Evolutionary conservation across 148 eudicot species (phyloP), one percentile per base, ranked within the genome.

Genomic region (Suaeda aralocaspica): DNA sequence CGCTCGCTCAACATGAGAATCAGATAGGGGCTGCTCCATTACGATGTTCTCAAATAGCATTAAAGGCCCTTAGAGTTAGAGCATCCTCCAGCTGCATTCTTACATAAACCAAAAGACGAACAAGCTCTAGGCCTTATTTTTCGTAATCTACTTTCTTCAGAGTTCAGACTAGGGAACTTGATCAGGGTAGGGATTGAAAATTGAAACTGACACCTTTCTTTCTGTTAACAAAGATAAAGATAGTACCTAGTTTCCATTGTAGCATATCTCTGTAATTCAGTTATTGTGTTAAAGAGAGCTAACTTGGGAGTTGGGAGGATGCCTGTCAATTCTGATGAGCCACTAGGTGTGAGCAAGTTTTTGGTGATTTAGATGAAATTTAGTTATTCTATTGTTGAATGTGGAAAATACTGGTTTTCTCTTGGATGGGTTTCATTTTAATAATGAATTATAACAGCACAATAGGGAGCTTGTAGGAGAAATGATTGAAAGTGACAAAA

Each of bases 301-400:
- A 22, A 1, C 22, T n/a, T 53, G 19, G 28, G 13, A 53, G 28
- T n/a, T 53, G 19, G 28, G 13, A 53, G 28, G 59, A 28, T 56
- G 59, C 33, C 18, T 8, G 59, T 56, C 25, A 56, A 56, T 56
- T 25, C 26, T 56, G 59, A 56, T 56, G 59, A 31, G 31, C 59
- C 16, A 26, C 25, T 26, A 10, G 33, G 59, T 16, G 18, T 56
- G 25, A 22, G 59, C 59, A 26, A 26, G 33, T 11, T 56, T 2
- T 56, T 56, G 31, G 31, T 56, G 22, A 16, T 29, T 58, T 56
- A 26, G 60, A 30, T 2, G 9, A 39, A 39, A 56, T 58, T 30
- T 14, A 58, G 21, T 29, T 30, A 56, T 25, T 25, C 21, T 30
- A 59, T 4, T 19, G 22, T 18, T 18, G 36, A 31, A 30, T 15